Evolutionary conservation across 176 grass and related monocot species (phyloP).

Genomic region (Dendrocalamus sinicus): DNA sequence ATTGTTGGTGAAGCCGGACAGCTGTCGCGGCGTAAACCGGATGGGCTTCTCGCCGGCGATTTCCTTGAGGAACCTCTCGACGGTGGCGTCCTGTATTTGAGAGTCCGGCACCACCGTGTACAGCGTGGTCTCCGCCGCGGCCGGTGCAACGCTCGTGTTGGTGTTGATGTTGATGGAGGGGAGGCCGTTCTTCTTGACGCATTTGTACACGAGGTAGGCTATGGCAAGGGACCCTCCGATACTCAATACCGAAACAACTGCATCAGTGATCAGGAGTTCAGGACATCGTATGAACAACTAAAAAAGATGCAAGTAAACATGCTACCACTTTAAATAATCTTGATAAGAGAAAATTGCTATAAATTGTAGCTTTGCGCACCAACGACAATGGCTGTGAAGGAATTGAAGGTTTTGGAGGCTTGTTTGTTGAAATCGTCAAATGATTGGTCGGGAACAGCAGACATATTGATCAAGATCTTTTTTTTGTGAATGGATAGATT

Average conservation of each 20-base stretch:
- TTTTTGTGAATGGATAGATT: too few relatives aligned
- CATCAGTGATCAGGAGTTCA: background rate
- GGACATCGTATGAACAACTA: too few relatives aligned
- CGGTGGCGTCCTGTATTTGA: background rate
- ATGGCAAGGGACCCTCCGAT: background rate
- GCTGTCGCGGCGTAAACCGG: constrained; percentile 25
- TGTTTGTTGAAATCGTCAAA: background rate
- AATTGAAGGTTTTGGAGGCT: too few relatives aligned
- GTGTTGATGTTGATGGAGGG: background rate
- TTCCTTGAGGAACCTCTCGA: constrained; percentile 1
- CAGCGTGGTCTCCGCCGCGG: background rate
- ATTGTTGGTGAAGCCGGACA: constrained; percentile 4
- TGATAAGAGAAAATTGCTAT: too few relatives aligned
- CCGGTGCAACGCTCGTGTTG: background rate
- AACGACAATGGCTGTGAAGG: background rate
- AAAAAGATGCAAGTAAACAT: too few relatives aligned
- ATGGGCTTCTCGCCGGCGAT: constrained; percentile 25
- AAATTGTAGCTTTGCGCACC: background rate
- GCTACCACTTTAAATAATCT: too few relatives aligned
- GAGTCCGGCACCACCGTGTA: constrained; percentile 15
- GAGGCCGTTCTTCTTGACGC: constrained; percentile 1
- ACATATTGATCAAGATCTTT: background rate
- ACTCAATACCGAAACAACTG: background rate
- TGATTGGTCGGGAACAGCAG: background rate
- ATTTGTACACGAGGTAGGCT: constrained; percentile 16